phyloP scores from a whole-genome alignment of 2,329 filamentous ascomycete species.

The Thielaviopsis populi region DNA sequence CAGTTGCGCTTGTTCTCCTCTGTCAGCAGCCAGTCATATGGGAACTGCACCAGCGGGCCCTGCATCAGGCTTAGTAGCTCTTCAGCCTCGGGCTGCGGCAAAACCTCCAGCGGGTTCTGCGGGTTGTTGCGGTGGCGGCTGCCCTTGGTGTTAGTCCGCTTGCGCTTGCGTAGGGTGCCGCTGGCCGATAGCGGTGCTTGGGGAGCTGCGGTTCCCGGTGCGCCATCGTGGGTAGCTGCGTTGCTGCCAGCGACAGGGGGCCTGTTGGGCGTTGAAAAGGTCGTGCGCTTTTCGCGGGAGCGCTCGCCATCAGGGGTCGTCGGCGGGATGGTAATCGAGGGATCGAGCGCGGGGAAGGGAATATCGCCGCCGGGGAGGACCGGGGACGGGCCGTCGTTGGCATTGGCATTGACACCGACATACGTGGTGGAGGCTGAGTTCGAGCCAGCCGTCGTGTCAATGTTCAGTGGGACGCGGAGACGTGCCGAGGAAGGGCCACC shows the following conservation, averaged over 20 bases:
- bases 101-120: slow-evolving; percentile 49
- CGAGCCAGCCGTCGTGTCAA: slow-evolving; percentile 20
- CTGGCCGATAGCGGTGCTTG: slow-evolving; percentile 26
- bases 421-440: background rate
- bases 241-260: slow-evolving; percentile 24
- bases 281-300: slow-evolving; percentile 36
- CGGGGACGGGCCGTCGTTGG: slow-evolving; percentile 28
- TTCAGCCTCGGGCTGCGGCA: slow-evolving; percentile 62
- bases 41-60: slow-evolving; percentile 79
- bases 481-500: background rate
- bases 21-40: slow-evolving; percentile 85
- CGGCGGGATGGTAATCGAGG: slow-evolving; percentile 18
- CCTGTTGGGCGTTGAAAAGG: slow-evolving; percentile 40
- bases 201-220: background rate
- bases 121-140: slow-evolving; percentile 45
- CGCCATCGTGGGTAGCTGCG: background rate
- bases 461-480: slow-evolving; percentile 18
- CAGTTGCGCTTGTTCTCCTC: slow-evolving; percentile 91
- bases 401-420: background rate
- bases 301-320: slow-evolving; percentile 11
- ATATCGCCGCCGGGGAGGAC: slow-evolving; percentile 30
- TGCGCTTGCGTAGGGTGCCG: slow-evolving; percentile 37
- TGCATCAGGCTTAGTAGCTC: slow-evolving; percentile 69
- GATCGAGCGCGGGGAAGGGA: slow-evolving; percentile 35
- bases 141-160: slow-evolving; percentile 55